Evolutionary conservation across 176 grass and related monocot species (phyloP).

Genomic region (Hsuehochloa calcarea): DNA sequence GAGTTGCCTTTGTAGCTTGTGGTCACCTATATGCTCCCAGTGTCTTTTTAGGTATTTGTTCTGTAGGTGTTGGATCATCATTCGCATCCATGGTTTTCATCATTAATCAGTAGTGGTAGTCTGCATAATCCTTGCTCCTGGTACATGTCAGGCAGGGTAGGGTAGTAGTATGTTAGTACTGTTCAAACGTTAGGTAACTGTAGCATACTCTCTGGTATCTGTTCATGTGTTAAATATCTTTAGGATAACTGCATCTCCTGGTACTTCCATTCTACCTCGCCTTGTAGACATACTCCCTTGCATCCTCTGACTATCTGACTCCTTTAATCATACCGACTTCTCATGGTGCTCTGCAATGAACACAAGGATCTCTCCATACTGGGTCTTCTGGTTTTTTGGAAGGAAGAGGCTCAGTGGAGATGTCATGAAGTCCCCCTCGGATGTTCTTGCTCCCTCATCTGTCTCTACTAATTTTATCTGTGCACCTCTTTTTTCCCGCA

Average conservation of each 20-base stretch:
- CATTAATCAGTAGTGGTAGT: slow-evolving; percentile 13
- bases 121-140: slow-evolving; percentile 37
- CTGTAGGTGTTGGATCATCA: slow-evolving; percentile 30
- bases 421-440: slow-evolving; percentile 26
- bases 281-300: slow-evolving; percentile 18
- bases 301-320: slow-evolving; percentile 8
- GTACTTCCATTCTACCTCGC: slow-evolving; percentile 27
- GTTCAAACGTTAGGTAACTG: slow-evolving; percentile 17
- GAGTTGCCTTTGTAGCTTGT: slow-evolving; percentile 40
- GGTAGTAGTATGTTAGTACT: slow-evolving; percentile 14
- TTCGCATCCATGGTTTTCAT: slow-evolving; percentile 19
- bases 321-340: slow-evolving; percentile 26
- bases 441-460: not conserved
- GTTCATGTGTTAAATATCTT: slow-evolving; percentile 22
- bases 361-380: slow-evolving; percentile 26
- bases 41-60: slow-evolving; percentile 17
- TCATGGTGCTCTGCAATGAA: slow-evolving; percentile 42
- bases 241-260: slow-evolving; percentile 42
- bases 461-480: slow-evolving; percentile 25
- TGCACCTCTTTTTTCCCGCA: not conserved
- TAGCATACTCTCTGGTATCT: slow-evolving; percentile 15
- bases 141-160: slow-evolving; percentile 30
- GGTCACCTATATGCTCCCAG: not conserved
- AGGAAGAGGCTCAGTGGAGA: slow-evolving; percentile 50
- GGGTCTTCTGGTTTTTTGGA: slow-evolving; percentile 81